These are phyloP conservation scores for Kregervanrija fluxuum DNA, from an alignment of 805 yeast genomes.

Conservation along the genomic window DNA sequence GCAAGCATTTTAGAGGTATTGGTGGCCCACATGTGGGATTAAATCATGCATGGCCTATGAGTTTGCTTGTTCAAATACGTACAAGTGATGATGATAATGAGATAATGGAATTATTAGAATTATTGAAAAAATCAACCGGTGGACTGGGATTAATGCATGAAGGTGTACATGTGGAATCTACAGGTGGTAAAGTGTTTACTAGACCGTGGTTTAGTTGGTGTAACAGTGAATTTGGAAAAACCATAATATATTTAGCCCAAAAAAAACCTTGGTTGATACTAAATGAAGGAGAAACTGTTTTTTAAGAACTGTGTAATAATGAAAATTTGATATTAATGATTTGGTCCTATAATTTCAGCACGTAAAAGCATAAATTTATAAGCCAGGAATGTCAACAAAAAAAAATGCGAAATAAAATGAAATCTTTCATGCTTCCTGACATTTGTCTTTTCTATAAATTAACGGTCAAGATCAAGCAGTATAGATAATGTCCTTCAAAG, in stretches of 20 bases:
- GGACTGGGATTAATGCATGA: conserved; percentile 83
- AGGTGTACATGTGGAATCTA: conserved; percentile 57
- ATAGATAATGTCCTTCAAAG: conserved; percentile 14
- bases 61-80: conserved; percentile 64
- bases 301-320: too few species aligned
- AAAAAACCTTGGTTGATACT: conserved; percentile 70
- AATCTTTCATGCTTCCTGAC: too few species aligned
- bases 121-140: conserved; percentile 55
- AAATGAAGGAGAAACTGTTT: conserved; percentile 21
- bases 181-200: conserved; percentile 44
- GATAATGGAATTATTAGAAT: conserved; percentile 41
- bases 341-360: too few species aligned
- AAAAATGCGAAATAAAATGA: too few species aligned
- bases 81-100: conserved; percentile 70
- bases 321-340: too few species aligned
- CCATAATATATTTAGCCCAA: conserved; percentile 67
- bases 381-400: too few species aligned
- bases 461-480: too few species aligned
- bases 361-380: too few species aligned
- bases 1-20: conserved; percentile 60
- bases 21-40: conserved; percentile 92
- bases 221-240: conserved; percentile 83
- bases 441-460: too few species aligned
- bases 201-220: conserved; percentile 96
- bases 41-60: conserved; percentile 86